Evolutionary conservation across 768 basidiomycete species (phyloP).

Genomic region (Rhizopogon sp.): DNA sequence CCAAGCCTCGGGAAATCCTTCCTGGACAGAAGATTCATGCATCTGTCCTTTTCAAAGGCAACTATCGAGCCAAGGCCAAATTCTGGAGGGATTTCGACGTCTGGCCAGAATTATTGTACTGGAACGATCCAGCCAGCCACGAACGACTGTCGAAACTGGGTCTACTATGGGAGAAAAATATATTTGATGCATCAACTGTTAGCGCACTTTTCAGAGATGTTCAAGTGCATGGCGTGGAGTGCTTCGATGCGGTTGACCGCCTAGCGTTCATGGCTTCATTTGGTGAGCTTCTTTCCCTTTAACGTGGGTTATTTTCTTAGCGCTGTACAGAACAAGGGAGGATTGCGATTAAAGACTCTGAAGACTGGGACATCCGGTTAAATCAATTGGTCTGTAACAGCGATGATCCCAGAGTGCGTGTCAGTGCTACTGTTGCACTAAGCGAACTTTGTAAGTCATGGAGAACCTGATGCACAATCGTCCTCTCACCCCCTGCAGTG

Average conservation of each 20-base stretch:
- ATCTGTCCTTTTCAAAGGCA: conserved; percentile 6
- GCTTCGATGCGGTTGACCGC: conserved; percentile 5
- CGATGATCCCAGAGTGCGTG: background rate
- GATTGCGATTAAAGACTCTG: background rate
- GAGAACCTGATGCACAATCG: background rate
- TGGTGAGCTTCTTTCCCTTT: background rate
- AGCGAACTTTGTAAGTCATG: conserved; percentile 1
- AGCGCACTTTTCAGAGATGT: conserved; percentile 1
- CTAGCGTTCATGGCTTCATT: conserved; percentile 7
- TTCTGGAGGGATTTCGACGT: conserved; percentile 5
- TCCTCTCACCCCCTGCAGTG: background rate
- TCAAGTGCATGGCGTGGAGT: background rate
- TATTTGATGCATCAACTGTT: conserved; percentile 3
- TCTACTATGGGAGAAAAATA: conserved; percentile 6
- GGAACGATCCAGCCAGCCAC: conserved; percentile 8
- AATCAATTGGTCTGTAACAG: background rate
- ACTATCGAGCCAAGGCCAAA: conserved; percentile 4
- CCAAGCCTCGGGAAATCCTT: conserved; percentile 1
- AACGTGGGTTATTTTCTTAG: background rate
- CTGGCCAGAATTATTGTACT: conserved; percentile 9
- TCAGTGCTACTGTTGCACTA: background rate
- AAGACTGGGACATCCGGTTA: background rate
- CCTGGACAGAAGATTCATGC: conserved; percentile 9
- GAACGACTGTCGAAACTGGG: conserved; percentile 4
- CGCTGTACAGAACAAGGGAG: background rate